Conservation (phyloP, 2,329 filamentous ascomycete species). For the Cercospora sp. region DNA sequence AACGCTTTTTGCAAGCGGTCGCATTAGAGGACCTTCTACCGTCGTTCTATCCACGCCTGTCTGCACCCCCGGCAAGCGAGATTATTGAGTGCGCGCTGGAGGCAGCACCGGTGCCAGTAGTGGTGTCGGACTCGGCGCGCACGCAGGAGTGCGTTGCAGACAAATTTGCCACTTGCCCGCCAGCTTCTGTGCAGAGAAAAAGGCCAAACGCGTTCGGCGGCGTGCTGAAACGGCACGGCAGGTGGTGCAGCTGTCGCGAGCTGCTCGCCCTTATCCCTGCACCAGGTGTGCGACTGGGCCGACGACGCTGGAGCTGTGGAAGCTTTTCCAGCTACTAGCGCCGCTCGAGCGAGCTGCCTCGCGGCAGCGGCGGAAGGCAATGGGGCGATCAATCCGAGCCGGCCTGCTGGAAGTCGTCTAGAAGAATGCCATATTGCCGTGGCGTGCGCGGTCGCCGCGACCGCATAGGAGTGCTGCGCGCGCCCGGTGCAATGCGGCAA, state of each 20-base stretch:
- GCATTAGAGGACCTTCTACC: slow-evolving; percentile 16
- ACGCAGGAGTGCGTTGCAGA: slow-evolving; percentile 5
- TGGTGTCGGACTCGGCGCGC: neutral
- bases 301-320: slow-evolving; percentile 10
- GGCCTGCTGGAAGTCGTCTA: slow-evolving; percentile 5
- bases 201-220: neutral
- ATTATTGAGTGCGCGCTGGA: slow-evolving; percentile 13
- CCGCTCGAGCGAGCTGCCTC: neutral
- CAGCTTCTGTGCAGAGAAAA: slow-evolving; percentile 2
- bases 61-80: slow-evolving; percentile 21
- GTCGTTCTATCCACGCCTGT: slow-evolving; percentile 13
- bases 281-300: neutral
- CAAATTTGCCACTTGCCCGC: neutral
- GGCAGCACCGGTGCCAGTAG: slow-evolving; percentile 11
- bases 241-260: neutral
- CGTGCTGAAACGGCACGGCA: neutral
- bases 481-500: slow-evolving; percentile 14
- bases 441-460: slow-evolving; percentile 7
- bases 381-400: slow-evolving; percentile 12
- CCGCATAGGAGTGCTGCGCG: slow-evolving; percentile 12
- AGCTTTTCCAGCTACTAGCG: slow-evolving; percentile 21
- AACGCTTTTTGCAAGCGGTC: neutral
- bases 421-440: neutral
- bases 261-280: slow-evolving; percentile 22
- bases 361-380: neutral